These are phyloP conservation scores for Ampelomyces quisqualis DNA, from an alignment of 2,329 filamentous ascomycete genomes.

Conservation along the genomic window DNA sequence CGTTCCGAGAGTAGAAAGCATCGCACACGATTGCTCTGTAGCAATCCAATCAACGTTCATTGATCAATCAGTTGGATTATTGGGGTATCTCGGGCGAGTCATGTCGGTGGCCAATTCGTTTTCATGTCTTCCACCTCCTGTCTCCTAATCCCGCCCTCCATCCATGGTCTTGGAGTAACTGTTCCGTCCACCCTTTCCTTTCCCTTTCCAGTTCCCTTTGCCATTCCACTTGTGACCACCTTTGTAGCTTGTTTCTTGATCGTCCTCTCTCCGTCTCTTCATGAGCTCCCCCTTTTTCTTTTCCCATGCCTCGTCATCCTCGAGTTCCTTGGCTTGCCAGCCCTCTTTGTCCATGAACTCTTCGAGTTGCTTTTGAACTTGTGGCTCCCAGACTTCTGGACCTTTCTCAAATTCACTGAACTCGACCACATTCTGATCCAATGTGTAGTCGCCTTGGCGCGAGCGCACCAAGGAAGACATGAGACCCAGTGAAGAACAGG, in stretches of 20 bases:
- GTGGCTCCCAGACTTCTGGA: constrained; percentile 78
- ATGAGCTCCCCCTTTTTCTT: constrained; percentile 48
- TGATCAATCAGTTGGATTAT: no score
- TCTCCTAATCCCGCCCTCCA: constrained; percentile 5
- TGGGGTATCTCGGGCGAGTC: no score
- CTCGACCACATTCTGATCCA: constrained; percentile 72
- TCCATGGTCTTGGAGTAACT: constrained; percentile 20
- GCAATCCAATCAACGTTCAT: neutral
- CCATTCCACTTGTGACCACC: constrained; percentile 18
- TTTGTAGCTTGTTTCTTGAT: constrained; percentile 21
- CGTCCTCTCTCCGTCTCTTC: constrained; percentile 21
- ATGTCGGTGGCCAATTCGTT: no score
- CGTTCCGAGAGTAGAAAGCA: neutral
- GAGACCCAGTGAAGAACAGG: constrained; percentile 75
- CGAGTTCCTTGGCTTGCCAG: constrained; percentile 33
- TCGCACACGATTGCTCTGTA: neutral
- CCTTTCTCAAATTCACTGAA: constrained; percentile 74
- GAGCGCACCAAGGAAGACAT: constrained; percentile 84
- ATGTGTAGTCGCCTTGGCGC: constrained; percentile 76
- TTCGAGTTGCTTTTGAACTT: constrained; percentile 62
- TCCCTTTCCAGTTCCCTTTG: constrained; percentile 11
- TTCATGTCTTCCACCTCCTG: neutral
- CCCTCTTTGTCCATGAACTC: constrained; percentile 51
- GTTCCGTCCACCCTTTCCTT: constrained; percentile 7
- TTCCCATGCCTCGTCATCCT: constrained; percentile 32